Percentiles rank a stretch among this genome's conserved stretches.
phyloP scores from a whole-genome alignment of 2,329 filamentous ascomycete species.

The Penicillium rolfsii region DNA sequence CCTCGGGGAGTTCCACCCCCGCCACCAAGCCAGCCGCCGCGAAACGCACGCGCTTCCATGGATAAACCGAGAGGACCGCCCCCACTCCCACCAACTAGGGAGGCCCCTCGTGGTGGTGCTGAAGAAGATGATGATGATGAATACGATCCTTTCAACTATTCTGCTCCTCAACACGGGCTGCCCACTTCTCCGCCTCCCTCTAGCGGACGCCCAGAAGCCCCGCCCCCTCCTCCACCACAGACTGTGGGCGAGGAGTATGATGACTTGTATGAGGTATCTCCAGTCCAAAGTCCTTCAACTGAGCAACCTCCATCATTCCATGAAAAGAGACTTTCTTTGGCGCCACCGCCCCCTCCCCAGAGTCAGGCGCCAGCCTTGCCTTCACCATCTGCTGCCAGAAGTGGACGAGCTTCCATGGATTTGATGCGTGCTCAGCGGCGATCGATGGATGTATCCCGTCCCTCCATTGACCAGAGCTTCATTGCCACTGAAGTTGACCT shows the following conservation, averaged over 20 bases:
- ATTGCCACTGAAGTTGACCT: constrained; percentile 89
- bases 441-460: constrained; percentile 76
- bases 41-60: constrained; percentile 45
- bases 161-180: constrained; percentile 40
- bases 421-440: constrained; percentile 60
- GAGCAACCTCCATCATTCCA: constrained; percentile 37
- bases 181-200: constrained; percentile 27
- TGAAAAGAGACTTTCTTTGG: constrained; percentile 48
- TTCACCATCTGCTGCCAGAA: constrained; percentile 49
- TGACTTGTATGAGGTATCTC: constrained; percentile 52
- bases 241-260: constrained; percentile 45
- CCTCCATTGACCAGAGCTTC: constrained; percentile 76
- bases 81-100: constrained; percentile 50
- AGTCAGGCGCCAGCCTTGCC: constrained; percentile 42
- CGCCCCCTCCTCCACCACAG: constrained; percentile 34
- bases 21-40: constrained; percentile 63
- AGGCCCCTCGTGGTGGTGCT: constrained; percentile 40
- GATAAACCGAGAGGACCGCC: constrained; percentile 40
- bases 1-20: constrained; percentile 68
- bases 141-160: constrained; percentile 58
- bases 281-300: constrained; percentile 40
- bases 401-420: constrained; percentile 66
- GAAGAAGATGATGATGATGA: constrained; percentile 61
- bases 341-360: constrained; percentile 53
- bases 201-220: constrained; percentile 29